A percentile compares a stretch with the other conserved stretches of the same genome.
Conservation (phyloP, 129 eudicot genomes). For the Centaurea solstitialis region DNA sequence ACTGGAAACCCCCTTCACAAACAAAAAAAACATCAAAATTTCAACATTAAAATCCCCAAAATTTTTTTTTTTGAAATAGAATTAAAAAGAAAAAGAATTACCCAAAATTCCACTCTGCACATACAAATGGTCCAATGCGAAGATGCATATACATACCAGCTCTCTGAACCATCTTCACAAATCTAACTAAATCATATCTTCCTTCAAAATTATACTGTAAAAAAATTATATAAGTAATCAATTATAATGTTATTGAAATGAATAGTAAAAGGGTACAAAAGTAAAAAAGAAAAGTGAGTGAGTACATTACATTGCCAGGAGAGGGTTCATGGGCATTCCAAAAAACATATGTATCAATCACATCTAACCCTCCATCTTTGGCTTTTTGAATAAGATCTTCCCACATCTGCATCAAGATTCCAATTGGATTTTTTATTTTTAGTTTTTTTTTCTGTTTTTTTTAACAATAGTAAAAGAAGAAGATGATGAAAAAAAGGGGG, state of each 20-base stretch:
- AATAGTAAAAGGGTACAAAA: not conserved
- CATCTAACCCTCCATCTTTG: constrained; percentile 93
- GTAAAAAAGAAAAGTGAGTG: not conserved
- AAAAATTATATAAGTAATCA: not conserved
- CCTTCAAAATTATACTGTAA: constrained; percentile 89
- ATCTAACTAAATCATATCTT: constrained; percentile 74
- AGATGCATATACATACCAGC: constrained; percentile 83
- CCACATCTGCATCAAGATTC: constrained; percentile 77
- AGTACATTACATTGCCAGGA: constrained; percentile 68
- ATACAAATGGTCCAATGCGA: constrained; percentile 94
- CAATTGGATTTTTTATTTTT: not conserved
- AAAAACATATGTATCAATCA: constrained; percentile 83
- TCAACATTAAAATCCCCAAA: not conserved
- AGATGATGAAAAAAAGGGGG: not conserved
- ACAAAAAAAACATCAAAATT: not conserved
- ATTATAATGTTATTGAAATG: not conserved
- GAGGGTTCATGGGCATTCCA: constrained; percentile 96
- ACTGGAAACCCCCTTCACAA: constrained; percentile 81
- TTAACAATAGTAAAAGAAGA: not conserved
- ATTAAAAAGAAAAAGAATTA: constrained; percentile 5
- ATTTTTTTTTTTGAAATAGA: not conserved
- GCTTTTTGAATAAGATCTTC: constrained; percentile 87
- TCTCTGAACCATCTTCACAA: constrained; percentile 71
- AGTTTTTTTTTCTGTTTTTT: not conserved
- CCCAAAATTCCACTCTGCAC: constrained; percentile 99